phyloP scores from a whole-genome alignment of 192 early-diverging fungal species.

The Spinellus fusiger region DNA sequence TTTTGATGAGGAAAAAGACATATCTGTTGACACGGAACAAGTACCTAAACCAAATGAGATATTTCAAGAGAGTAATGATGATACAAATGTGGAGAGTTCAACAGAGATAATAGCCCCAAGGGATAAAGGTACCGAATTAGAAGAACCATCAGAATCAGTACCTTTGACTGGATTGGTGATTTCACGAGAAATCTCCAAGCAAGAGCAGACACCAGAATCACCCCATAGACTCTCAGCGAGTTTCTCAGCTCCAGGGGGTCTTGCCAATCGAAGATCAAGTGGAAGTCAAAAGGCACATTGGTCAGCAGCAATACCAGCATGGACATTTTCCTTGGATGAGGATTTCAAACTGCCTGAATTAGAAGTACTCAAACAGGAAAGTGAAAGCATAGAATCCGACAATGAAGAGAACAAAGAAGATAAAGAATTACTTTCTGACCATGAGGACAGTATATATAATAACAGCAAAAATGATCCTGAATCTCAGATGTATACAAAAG shows the following conservation, averaged over 20 bases:
- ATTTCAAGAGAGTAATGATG: no score
- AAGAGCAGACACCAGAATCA: not conserved
- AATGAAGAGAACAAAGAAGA: not conserved
- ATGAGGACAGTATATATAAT: not conserved
- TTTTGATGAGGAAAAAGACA: no score
- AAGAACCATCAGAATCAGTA: no score
- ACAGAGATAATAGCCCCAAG: no score
- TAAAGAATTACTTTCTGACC: not conserved
- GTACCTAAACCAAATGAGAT: no score
- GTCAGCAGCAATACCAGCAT: constrained; percentile 11
- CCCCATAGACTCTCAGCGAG: not conserved
- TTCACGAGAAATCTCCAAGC: no score
- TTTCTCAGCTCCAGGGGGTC: no score
- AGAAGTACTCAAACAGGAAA: not conserved
- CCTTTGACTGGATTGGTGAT: no score
- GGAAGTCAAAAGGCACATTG: constrained; percentile 26
- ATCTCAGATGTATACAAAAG: not conserved
- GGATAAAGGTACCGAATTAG: no score
- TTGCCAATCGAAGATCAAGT: constrained; percentile 14
- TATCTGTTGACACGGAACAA: no score
- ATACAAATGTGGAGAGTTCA: no score
- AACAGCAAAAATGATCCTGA: not conserved
- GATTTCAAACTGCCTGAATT: constrained; percentile 19
- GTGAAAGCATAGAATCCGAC: not conserved
- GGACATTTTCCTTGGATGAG: constrained; percentile 14